Percentiles rank a stretch among this genome's conserved stretches.
Evolutionary conservation across 768 basidiomycete genomes (phyloP).

Genomic region (Pleurotus tuber-regium): DNA sequence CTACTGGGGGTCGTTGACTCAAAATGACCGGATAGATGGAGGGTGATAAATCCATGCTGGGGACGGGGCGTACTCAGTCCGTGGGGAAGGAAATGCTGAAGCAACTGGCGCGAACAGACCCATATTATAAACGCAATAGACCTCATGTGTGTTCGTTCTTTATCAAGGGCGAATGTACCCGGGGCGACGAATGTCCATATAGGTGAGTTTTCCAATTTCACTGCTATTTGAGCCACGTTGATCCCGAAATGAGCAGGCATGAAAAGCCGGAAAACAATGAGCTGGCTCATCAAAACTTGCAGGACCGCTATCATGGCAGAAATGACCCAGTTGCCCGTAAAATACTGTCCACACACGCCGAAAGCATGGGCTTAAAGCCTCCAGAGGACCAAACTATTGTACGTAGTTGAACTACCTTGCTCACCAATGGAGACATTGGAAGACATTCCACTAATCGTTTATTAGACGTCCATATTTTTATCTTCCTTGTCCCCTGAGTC

Average conservation of each 20-base stretch:
- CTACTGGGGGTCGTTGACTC: background rate
- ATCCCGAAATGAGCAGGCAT: slow-evolving; percentile 54
- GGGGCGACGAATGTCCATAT: slow-evolving; percentile 92
- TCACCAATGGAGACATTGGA: too few relatives aligned
- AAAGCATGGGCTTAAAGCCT: slow-evolving; percentile 77
- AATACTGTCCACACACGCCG: slow-evolving; percentile 80
- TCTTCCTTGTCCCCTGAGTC: slow-evolving; percentile 69
- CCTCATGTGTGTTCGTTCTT: slow-evolving; percentile 96
- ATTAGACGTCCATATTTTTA: slow-evolving; percentile 83
- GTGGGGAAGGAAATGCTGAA: slow-evolving; percentile 98
- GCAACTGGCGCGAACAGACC: slow-evolving; percentile 90
- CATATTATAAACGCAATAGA: slow-evolving; percentile 95
- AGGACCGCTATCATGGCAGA: slow-evolving; percentile 89
- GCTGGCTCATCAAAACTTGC: slow-evolving; percentile 87
- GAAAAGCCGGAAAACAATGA: slow-evolving; percentile 85
- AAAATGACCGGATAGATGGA: slow-evolving; percentile 50
- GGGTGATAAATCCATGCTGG: slow-evolving; percentile 65
- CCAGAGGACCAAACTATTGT: slow-evolving; percentile 89
- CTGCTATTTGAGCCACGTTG: background rate
- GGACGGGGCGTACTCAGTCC: slow-evolving; percentile 59
- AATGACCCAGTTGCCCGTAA: slow-evolving; percentile 95
- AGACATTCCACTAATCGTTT: too few relatives aligned
- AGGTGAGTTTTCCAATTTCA: slow-evolving; percentile 1
- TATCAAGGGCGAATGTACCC: slow-evolving; percentile 90
- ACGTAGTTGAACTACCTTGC: too few relatives aligned